Evolutionary conservation across 495 filamentous ascomycete species (phyloP).

Genomic region (Hypoxylon fuscum): DNA sequence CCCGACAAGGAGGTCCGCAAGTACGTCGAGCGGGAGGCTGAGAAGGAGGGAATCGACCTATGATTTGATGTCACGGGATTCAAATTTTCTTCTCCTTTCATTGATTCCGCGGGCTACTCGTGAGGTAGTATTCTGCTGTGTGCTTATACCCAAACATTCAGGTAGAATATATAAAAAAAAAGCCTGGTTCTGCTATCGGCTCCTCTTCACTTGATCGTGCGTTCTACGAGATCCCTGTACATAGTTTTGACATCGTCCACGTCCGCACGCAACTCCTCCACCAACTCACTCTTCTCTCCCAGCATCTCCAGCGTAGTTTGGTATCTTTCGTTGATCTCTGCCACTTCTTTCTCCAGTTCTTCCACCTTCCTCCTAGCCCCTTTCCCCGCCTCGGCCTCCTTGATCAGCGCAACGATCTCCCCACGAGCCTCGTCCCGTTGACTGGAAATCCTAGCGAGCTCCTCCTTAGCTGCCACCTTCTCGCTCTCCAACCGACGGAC

Average conservation of each 20-base stretch:
- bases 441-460: constrained; percentile 76
- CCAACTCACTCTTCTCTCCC: constrained; percentile 94
- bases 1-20: constrained; percentile 75
- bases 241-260: constrained; percentile 93
- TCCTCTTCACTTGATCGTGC: constrained; percentile 65
- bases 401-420: constrained; percentile 88
- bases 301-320: constrained; percentile 93
- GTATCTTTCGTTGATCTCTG: constrained; percentile 74
- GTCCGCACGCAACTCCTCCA: constrained; percentile 89
- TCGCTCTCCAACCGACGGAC: constrained; percentile 92
- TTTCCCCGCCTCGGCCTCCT: constrained; percentile 78
- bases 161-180: constrained; percentile 22
- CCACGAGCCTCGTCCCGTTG: constrained; percentile 92
- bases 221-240: constrained; percentile 90
- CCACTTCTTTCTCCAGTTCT: constrained; percentile 71
- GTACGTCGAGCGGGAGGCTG: constrained; percentile 82
- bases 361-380: constrained; percentile 65
- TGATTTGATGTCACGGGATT: constrained; percentile 24
- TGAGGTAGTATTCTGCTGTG: constrained; percentile 2
- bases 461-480: constrained; percentile 84
- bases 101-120: not conserved
- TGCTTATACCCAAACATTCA: constrained; percentile 16
- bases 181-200: constrained; percentile 1
- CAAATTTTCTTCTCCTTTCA: not conserved
- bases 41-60: constrained; percentile 84